Evolutionary conservation across 345 rosid species (phyloP), one percentile per base, ranked within the genome.

Genomic region (Eucalyptus albens): DNA sequence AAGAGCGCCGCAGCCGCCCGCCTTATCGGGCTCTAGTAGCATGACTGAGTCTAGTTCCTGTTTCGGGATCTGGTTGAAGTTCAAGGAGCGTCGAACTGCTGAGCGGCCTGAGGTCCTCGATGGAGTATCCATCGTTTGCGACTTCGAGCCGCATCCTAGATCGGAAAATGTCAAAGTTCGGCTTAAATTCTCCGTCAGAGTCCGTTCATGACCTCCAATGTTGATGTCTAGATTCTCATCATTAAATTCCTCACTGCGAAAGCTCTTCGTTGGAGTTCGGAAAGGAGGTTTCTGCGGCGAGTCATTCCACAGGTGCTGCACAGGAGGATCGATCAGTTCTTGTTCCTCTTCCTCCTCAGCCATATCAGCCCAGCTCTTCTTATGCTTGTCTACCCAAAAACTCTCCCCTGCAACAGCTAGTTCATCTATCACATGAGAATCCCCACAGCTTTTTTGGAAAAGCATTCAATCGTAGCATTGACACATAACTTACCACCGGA

Each of bases 321-420:
- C 50, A 5, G 88, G 62, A 33, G 26, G 49, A 31, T 88, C 81
- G 1, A 50, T 89, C 24, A 8, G 86, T 82, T 90, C 90, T 67
- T 90, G 83, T 69, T 95, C 97, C 83, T 95, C 97, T 89, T 96
- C 99, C 91, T 96, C 99, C 91, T 95, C 98, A 11, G 89, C 98
- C 26, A 95, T 93, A 88, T 96, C 99, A 24, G 97, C 99, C 99
- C 98, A 96, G 86, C 96, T 96, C 92, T 94, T 96, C 90, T 92
- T 93, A 56, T 86, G 88, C 59, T 62, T 83, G 59, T 67, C 86
- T 40, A 55, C 87, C 45, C 26, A 33, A n/a, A 44, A 88, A 24
- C 89, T 86, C 82, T 91, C 91, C 67, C 89, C 93, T 90, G 91
- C 87, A 87, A 45, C 90, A 60, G 14, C 82, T 65, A 86, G 82